Percentiles rank a stretch among this genome's conserved stretches.
Evolutionary conservation across 768 basidiomycete genomes (phyloP).

Genomic region (Termitomyces sp.): DNA sequence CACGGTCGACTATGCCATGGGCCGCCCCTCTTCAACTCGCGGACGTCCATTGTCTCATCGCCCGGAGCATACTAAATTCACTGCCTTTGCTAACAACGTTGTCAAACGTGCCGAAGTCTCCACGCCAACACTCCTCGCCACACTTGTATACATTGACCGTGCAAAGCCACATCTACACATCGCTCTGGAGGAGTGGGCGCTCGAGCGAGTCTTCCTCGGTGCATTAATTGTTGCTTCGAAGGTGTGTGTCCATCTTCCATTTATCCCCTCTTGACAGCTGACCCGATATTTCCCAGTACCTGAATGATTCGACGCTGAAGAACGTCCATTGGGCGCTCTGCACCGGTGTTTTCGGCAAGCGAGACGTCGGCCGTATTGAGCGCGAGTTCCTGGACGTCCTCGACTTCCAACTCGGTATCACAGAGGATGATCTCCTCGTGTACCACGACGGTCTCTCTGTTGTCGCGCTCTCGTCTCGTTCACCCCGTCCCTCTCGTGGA

Average conservation of each 20-base stretch:
- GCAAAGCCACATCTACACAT: constrained; percentile 78
- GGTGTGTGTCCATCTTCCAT: constrained; percentile 31
- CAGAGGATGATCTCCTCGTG: constrained; percentile 57
- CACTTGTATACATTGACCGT: constrained; percentile 73
- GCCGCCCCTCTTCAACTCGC: constrained; percentile 49
- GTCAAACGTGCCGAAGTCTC: constrained; percentile 70
- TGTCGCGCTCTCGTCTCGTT: constrained; percentile 17
- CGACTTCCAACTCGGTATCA: constrained; percentile 64
- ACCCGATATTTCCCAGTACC: constrained; percentile 41
- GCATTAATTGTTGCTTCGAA: constrained; percentile 86
- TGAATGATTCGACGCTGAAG: constrained; percentile 87
- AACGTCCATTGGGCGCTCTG: constrained; percentile 90
- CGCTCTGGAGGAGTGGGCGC: constrained; percentile 78
- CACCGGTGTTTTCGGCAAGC: constrained; percentile 76
- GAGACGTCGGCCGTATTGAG: constrained; percentile 76
- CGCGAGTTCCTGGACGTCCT: constrained; percentile 78
- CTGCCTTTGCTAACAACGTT: constrained; percentile 61
- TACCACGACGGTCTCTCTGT: constrained; percentile 37
- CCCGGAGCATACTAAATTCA: constrained; percentile 51
- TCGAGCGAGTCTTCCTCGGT: constrained; percentile 87
- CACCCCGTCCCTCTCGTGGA: constrained; percentile 17
- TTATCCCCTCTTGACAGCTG: constrained; percentile 6
- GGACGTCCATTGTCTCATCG: constrained; percentile 42
- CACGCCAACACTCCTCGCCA: constrained; percentile 59
- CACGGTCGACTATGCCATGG: constrained; percentile 72